phyloP scores from a whole-genome alignment of 2,329 filamentous ascomycete genomes.

The Pseudopyricularia cyperi region DNA sequence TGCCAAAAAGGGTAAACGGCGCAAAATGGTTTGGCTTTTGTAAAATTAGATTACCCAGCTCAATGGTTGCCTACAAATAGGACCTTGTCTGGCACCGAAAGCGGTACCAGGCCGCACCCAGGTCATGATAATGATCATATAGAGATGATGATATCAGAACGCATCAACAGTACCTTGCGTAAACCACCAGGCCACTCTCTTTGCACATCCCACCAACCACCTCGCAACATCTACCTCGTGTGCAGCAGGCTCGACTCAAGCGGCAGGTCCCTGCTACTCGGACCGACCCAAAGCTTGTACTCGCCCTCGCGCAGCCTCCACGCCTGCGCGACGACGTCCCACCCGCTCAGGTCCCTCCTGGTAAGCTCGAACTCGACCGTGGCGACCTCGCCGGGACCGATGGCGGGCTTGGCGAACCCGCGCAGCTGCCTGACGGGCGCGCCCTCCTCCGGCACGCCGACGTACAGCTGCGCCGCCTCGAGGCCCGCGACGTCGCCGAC shows the following conservation, averaged over 20 bases:
- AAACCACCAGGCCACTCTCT: too few relatives aligned
- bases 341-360: slow-evolving; percentile 48
- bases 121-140: too few relatives aligned
- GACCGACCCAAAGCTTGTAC: slow-evolving; percentile 27
- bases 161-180: too few relatives aligned
- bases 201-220: too few relatives aligned
- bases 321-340: slow-evolving; percentile 43
- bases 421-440: slow-evolving; percentile 40
- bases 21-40: too few relatives aligned
- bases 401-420: slow-evolving; percentile 43
- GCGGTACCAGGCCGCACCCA: too few relatives aligned
- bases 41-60: too few relatives aligned
- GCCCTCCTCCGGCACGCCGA: slow-evolving; percentile 9
- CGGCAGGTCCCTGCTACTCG: slow-evolving; percentile 31
- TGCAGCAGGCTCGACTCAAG: slow-evolving; percentile 12
- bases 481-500: slow-evolving; percentile 17
- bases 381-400: slow-evolving; percentile 27
- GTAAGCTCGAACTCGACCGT: slow-evolving; percentile 36
- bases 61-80: too few relatives aligned
- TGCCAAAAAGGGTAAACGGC: too few relatives aligned
- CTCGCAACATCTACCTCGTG: neutral
- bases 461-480: slow-evolving; percentile 13
- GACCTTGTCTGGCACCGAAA: too few relatives aligned
- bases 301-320: slow-evolving; percentile 35
- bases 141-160: too few relatives aligned